Evolutionary conservation across 2,329 filamentous ascomycete genomes (phyloP).

Genomic region (Pyricularia sp.): DNA sequence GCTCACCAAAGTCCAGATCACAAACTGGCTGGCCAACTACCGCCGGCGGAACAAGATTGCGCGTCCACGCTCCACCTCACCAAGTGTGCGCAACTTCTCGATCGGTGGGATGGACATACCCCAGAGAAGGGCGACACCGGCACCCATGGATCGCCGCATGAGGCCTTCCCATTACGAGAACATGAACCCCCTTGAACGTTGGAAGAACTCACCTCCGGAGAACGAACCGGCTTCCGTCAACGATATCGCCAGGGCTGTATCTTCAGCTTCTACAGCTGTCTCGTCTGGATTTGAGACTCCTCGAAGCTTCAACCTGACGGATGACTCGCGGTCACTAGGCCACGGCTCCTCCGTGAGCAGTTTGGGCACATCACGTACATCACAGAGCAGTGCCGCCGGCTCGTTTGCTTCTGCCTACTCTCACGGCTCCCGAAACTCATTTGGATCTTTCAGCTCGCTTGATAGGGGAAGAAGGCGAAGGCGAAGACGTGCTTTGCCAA

Average conservation of each 20-base stretch:
- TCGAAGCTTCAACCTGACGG: constrained; percentile 46
- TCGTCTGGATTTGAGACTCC: constrained; percentile 49
- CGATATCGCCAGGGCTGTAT: constrained; percentile 46
- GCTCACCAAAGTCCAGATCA: constrained; percentile 73
- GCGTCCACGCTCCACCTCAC: constrained; percentile 57
- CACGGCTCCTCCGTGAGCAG: constrained; percentile 52
- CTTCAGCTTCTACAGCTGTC: constrained; percentile 39
- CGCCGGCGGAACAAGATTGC: constrained; percentile 73
- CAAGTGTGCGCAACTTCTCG: constrained; percentile 51
- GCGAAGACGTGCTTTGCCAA: constrained; percentile 32
- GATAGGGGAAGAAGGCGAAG: constrained; percentile 39
- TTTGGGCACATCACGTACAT: constrained; percentile 51
- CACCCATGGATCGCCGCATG: constrained; percentile 15
- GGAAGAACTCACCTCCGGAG: constrained; percentile 49
- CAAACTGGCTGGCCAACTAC: constrained; percentile 88
- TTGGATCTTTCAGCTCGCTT: constrained; percentile 38
- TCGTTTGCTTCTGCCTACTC: constrained; percentile 52
- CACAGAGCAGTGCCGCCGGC: constrained; percentile 46
- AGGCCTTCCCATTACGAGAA: constrained; percentile 24
- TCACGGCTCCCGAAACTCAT: constrained; percentile 47
- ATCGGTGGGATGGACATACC: constrained; percentile 67
- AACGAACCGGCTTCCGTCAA: constrained; percentile 51
- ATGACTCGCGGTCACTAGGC: constrained; percentile 50
- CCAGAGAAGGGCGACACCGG: constrained; percentile 44
- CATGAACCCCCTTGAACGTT: constrained; percentile 50